Evolutionary conservation across 2,329 filamentous ascomycete species (phyloP).

Genomic region (Didymella exigua): DNA sequence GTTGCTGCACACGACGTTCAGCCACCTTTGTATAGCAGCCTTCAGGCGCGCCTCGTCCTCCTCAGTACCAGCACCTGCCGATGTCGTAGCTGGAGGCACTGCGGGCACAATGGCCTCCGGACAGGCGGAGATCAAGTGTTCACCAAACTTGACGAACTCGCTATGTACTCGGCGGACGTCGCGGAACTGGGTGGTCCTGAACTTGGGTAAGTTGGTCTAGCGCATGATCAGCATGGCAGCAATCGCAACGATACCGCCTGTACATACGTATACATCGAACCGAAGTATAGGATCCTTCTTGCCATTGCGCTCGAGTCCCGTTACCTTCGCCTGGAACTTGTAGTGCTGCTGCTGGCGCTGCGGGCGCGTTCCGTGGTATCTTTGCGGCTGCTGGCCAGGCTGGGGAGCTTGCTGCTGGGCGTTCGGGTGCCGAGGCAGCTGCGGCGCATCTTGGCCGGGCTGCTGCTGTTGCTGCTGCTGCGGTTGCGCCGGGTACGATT

Average conservation of each 20-base stretch:
- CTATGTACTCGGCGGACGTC: slow-evolving; percentile 94
- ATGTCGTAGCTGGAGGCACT: slow-evolving; percentile 91
- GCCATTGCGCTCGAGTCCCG: slow-evolving; percentile 86
- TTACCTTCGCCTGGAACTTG: slow-evolving; percentile 93
- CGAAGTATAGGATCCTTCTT: slow-evolving; percentile 94
- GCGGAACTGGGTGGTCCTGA: slow-evolving; percentile 96
- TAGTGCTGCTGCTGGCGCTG: slow-evolving; percentile 68
- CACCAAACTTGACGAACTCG: slow-evolving; percentile 94
- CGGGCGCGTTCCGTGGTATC: slow-evolving; percentile 52
- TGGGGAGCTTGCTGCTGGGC: slow-evolving; percentile 47
- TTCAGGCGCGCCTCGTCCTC: slow-evolving; percentile 93
- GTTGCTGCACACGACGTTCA: slow-evolving; percentile 90
- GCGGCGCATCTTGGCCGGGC: slow-evolving; percentile 44
- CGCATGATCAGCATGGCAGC: slow-evolving; percentile 14
- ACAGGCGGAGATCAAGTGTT: slow-evolving; percentile 96
- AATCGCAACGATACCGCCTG: neutral
- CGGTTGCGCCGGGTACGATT: slow-evolving; percentile 38
- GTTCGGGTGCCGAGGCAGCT: slow-evolving; percentile 39
- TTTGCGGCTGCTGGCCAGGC: slow-evolving; percentile 52
- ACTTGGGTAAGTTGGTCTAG: slow-evolving; percentile 97
- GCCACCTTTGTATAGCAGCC: slow-evolving; percentile 87
- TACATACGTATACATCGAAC: slow-evolving; percentile 94
- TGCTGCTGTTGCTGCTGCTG: slow-evolving; percentile 44
- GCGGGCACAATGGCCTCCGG: slow-evolving; percentile 93
- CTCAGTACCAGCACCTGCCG: slow-evolving; percentile 92